Conservation (phyloP, 345 rosid species). For the Ricinus communis region DNA sequence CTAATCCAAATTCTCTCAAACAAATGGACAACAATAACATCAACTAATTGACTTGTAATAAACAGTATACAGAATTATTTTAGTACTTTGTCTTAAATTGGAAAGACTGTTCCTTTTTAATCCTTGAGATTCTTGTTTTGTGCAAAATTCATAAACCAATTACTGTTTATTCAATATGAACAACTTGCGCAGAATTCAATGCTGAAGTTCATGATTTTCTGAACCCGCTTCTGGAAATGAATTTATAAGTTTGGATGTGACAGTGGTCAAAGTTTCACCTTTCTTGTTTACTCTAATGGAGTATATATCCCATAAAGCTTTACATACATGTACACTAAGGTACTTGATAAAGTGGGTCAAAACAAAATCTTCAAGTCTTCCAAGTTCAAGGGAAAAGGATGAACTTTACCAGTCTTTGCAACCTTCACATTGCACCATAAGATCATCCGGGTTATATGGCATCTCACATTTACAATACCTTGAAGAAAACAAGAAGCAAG, state of each 20-base stretch:
- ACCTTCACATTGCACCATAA: conserved; percentile 90
- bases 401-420: conserved; percentile 84
- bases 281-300: background rate
- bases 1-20: background rate
- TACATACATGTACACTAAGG: background rate
- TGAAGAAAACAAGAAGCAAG: conserved; percentile 23
- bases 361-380: background rate
- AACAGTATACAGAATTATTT: background rate
- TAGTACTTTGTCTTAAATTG: background rate
- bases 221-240: background rate
- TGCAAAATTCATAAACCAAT: background rate
- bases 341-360: background rate
- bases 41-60: background rate
- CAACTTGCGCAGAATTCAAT: background rate
- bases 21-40: background rate
- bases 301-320: background rate
- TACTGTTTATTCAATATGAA: background rate
- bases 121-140: background rate
- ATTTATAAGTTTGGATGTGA: background rate
- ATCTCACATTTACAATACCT: conserved; percentile 94
- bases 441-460: conserved; percentile 93
- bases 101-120: background rate
- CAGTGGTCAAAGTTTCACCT: background rate
- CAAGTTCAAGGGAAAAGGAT: background rate
- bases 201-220: background rate